A percentile compares a stretch with the other conserved stretches of the same genome.
Evolutionary conservation across 2,329 filamentous ascomycete genomes (phyloP).

Genomic region (Diaporthe nobilis): DNA sequence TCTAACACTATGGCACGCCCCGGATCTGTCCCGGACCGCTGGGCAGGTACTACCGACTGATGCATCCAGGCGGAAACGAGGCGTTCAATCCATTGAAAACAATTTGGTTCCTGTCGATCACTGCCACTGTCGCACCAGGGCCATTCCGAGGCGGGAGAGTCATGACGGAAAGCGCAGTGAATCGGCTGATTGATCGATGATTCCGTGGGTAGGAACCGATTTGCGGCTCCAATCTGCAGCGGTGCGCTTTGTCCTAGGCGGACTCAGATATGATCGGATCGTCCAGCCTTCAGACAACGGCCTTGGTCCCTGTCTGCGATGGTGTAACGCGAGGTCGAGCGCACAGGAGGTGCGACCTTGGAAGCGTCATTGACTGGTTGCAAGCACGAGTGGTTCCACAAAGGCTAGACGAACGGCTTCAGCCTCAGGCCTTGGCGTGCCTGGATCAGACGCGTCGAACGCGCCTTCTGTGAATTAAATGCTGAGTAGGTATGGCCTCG

Average conservation of each 20-base stretch:
- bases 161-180: slow-evolving; percentile 28
- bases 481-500: neutral
- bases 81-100: neutral
- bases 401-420: neutral
- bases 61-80: neutral
- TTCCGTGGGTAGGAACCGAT: neutral
- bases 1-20: neutral
- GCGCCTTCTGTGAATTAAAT: neutral
- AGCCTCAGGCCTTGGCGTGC: slow-evolving; percentile 10
- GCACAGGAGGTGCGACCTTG: neutral
- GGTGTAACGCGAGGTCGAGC: neutral
- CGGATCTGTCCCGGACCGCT: slow-evolving; percentile 4
- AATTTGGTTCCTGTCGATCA: slow-evolving; percentile 35
- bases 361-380: slow-evolving; percentile 23
- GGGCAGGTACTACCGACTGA: neutral
- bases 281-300: slow-evolving; percentile 8
- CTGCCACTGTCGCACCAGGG: neutral
- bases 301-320: neutral
- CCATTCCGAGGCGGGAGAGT: neutral
- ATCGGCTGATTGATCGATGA: slow-evolving; percentile 26
- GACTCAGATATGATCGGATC: neutral
- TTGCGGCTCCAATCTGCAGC: neutral
- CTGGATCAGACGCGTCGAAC: slow-evolving; percentile 4
- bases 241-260: slow-evolving; percentile 14
- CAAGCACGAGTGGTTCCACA: neutral